Evolutionary conservation across 176 grass and related monocot species (phyloP).

Genomic region (Lolium rigidum): DNA sequence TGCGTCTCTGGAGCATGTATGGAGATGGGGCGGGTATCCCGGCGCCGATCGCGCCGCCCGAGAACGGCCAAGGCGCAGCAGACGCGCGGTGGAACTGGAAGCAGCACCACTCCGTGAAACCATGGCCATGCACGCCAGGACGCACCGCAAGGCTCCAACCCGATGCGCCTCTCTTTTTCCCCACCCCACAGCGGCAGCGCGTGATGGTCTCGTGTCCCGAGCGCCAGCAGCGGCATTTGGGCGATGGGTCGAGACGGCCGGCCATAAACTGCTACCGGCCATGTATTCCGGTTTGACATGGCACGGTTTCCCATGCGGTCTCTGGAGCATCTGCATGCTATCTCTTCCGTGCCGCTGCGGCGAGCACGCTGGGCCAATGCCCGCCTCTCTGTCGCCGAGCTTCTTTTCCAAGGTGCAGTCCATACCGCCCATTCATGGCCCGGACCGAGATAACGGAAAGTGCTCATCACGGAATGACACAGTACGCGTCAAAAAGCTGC

Average conservation of each 20-base stretch:
- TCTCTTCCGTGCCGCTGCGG: background rate
- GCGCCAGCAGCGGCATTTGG: constrained; percentile 25
- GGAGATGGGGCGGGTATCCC: background rate
- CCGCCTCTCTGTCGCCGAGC: background rate
- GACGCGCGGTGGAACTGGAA: background rate
- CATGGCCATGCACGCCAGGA: constrained; percentile 9
- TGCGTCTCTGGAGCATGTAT: background rate
- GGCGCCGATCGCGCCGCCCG: background rate
- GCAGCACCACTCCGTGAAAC: constrained; percentile 1
- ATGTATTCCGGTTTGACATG: background rate
- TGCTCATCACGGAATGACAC: constrained; percentile 22
- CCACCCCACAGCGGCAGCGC: background rate
- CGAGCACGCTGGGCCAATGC: constrained; percentile 35
- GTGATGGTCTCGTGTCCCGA: constrained; percentile 15
- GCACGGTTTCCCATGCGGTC: constrained; percentile 6
- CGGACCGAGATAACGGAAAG: constrained; percentile 44
- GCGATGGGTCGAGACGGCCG: background rate
- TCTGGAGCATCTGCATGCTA: background rate
- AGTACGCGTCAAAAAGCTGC: background rate
- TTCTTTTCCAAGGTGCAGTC: constrained; percentile 41
- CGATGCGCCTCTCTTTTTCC: background rate
- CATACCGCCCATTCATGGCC: constrained; percentile 17
- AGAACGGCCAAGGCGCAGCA: background rate
- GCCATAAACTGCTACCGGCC: background rate
- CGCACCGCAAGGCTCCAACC: constrained; percentile 36